phyloP scores from a whole-genome alignment of 257 asterid species.

The Nicotiana attenuata region DNA sequence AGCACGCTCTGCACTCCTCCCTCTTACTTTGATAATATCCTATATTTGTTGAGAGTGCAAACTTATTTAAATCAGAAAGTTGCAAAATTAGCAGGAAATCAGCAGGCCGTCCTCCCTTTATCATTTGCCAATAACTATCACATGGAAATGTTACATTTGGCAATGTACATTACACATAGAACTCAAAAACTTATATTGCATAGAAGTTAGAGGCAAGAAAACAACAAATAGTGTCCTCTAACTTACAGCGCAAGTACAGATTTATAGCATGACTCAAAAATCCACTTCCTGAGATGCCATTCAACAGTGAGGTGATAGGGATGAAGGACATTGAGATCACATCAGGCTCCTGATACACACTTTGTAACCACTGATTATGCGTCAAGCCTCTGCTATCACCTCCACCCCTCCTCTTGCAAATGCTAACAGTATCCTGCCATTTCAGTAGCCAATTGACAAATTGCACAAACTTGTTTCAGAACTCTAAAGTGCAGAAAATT shows the following conservation, averaged over 20 bases:
- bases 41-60: too few species aligned
- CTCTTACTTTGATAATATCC: too few species aligned
- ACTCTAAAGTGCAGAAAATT: conserved; percentile 9
- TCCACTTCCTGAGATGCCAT: conserved; percentile 94
- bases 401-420: conserved; percentile 97
- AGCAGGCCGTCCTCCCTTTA: background rate
- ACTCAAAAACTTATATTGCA: background rate
- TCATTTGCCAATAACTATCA: background rate
- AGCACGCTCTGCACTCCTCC: too few species aligned
- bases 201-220: background rate
- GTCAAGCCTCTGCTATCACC: conserved; percentile 47
- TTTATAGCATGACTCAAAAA: conserved; percentile 96
- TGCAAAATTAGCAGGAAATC: background rate
- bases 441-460: conserved; percentile 25
- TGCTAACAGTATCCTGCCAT: conserved; percentile 62
- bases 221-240: conserved; percentile 7
- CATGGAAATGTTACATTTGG: background rate
- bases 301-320: conserved; percentile 85
- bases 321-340: conserved; percentile 93
- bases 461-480: conserved; percentile 11
- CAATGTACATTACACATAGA: background rate
- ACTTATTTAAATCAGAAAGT: too few species aligned
- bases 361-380: conserved; percentile 88
- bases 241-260: conserved; percentile 93
- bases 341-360: conserved; percentile 90